Conservation (phyloP, 163 green algal genomes). For the Scenedesmus sp. region DNA sequence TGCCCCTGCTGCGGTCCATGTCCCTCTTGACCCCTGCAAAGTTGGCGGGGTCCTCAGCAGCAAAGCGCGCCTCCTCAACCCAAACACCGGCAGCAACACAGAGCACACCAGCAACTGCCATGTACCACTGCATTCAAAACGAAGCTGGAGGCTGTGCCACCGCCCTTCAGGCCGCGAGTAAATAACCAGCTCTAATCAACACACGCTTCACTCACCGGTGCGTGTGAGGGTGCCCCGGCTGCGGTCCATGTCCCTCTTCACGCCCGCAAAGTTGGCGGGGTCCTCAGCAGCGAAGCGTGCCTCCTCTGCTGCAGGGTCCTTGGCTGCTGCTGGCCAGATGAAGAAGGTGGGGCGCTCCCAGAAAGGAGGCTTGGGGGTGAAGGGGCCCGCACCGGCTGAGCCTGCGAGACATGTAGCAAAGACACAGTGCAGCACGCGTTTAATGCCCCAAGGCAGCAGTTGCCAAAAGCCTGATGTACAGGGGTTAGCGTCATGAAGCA, state of each 20-base stretch:
- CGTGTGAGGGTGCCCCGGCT: constrained; percentile 77
- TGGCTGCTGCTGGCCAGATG: constrained; percentile 64
- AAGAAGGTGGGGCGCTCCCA: constrained; percentile 80
- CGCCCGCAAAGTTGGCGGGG: constrained; percentile 56
- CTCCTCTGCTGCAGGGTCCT: constrained; percentile 64
- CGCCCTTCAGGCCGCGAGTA: not conserved
- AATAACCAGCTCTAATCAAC: not conserved
- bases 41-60: constrained; percentile 48
- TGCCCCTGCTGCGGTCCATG: constrained; percentile 25
- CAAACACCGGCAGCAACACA: not conserved
- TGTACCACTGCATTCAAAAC: not conserved
- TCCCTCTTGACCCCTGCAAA: constrained; percentile 68
- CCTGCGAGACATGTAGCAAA: constrained; percentile 14
- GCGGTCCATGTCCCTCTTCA: constrained; percentile 79
- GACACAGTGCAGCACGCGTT: not conserved
- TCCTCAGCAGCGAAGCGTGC: constrained; percentile 56
- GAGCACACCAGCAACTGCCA: no score
- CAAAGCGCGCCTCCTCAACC: constrained; percentile 53
- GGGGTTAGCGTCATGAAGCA: no score
- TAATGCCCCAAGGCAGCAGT: no score
- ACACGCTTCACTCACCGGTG: constrained; percentile 57
- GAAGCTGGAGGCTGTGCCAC: no score
- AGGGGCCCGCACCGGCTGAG: constrained; percentile 57
- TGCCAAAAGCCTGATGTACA: no score
- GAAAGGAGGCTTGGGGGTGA: constrained; percentile 82